Evolutionary conservation across 495 filamentous ascomycete species (phyloP).

Genomic region (Aspergillus indologenus): DNA sequence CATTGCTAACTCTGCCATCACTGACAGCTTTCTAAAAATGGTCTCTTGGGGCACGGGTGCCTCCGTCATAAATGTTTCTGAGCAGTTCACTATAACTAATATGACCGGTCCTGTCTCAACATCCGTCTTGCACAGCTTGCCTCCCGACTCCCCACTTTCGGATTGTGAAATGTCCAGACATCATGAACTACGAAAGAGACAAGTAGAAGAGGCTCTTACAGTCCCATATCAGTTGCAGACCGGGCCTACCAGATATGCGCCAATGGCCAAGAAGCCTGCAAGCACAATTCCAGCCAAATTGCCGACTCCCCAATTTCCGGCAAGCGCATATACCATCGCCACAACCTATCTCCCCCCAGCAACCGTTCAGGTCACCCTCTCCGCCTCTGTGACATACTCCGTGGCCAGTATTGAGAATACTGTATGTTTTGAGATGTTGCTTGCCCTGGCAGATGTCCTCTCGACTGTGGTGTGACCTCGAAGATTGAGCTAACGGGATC

Average conservation of each 20-base stretch:
- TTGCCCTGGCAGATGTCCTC: too few species aligned
- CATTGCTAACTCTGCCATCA: constrained; percentile 6
- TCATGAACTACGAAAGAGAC: constrained; percentile 33
- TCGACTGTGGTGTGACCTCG: too few species aligned
- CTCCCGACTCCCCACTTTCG: constrained; percentile 9
- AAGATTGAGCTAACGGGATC: background rate
- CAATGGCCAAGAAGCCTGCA: constrained; percentile 65
- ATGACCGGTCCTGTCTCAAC: constrained; percentile 64
- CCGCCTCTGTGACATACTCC: constrained; percentile 54
- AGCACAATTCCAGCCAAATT: constrained; percentile 61
- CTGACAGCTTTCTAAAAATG: constrained; percentile 62
- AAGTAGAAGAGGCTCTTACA: constrained; percentile 35
- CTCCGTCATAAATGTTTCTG: constrained; percentile 58
- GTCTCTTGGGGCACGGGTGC: constrained; percentile 49
- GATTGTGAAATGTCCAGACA: constrained; percentile 16
- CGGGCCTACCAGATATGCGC: constrained; percentile 65
- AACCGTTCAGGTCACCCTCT: constrained; percentile 59
- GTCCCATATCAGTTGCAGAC: constrained; percentile 62
- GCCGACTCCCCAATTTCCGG: constrained; percentile 56
- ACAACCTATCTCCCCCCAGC: constrained; percentile 53
- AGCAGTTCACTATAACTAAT: constrained; percentile 61
- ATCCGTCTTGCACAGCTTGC: constrained; percentile 37
- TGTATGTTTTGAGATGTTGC: constrained; percentile 41
- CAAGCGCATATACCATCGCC: constrained; percentile 58
- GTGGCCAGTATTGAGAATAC: constrained; percentile 59